phyloP scores from a whole-genome alignment of 352 stramenopile species.

The Phytophthora chlamydospora region DNA sequence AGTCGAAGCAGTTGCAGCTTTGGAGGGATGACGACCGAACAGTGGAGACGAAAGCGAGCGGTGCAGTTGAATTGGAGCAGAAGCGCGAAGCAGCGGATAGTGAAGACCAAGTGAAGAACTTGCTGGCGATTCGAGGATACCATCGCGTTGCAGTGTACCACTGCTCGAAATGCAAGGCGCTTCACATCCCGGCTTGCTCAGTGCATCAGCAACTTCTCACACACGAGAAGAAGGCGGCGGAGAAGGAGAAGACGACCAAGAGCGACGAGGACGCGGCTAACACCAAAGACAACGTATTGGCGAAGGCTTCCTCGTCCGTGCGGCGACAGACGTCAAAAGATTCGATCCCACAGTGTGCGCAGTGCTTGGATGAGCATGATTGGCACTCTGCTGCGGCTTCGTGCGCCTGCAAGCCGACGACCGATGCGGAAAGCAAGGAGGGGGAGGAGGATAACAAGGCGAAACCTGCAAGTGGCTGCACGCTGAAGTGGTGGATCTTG shows the following conservation, averaged over 20 bases:
- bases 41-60: slow-evolving; percentile 2
- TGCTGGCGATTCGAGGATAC: slow-evolving; percentile 65
- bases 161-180: slow-evolving; percentile 52
- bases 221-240: slow-evolving; percentile 46
- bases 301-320: neutral
- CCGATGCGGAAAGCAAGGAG: slow-evolving; percentile 3
- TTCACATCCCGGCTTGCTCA: slow-evolving; percentile 58
- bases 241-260: slow-evolving; percentile 1
- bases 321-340: slow-evolving; percentile 10
- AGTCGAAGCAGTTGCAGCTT: slow-evolving; percentile 58
- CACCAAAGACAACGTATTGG: slow-evolving; percentile 2
- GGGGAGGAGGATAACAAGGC: slow-evolving; percentile 12
- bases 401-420: slow-evolving; percentile 40
- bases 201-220: slow-evolving; percentile 60
- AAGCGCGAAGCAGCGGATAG: slow-evolving; percentile 5
- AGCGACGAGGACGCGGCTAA: slow-evolving; percentile 1
- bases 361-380: slow-evolving; percentile 59
- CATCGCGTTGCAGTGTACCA: slow-evolving; percentile 74
- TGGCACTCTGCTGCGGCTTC: slow-evolving; percentile 36
- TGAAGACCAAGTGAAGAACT: slow-evolving; percentile 12
- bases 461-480: slow-evolving; percentile 14
- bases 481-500: slow-evolving; percentile 76
- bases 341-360: slow-evolving; percentile 56
- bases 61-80: slow-evolving; percentile 18
- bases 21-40: slow-evolving; percentile 60